Percentiles rank a stretch among this genome's conserved stretches.
phyloP scores from a whole-genome alignment of 495 filamentous ascomycete species.

The Penicillium daleae region DNA sequence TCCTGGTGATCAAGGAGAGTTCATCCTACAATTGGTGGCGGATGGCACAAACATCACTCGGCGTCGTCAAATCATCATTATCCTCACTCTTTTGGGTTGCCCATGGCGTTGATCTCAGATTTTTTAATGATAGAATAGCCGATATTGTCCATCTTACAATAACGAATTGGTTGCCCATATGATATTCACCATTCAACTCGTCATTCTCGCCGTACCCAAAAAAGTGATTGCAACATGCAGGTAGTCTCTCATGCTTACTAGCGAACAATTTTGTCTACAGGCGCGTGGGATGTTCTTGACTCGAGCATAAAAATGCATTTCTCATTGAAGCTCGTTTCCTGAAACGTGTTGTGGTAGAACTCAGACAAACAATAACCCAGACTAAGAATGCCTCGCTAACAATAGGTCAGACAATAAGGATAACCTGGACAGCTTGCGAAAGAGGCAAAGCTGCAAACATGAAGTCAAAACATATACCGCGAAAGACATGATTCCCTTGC shows the following conservation, averaged over 20 bases:
- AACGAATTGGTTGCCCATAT: not conserved
- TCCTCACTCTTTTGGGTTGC: not conserved
- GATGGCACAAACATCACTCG: constrained; percentile 2
- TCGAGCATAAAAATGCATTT: too few relatives aligned
- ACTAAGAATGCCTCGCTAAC: too few relatives aligned
- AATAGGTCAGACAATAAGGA: too few relatives aligned
- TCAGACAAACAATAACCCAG: too few relatives aligned
- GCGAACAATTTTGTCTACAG: not conserved
- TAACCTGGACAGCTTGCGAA: too few relatives aligned
- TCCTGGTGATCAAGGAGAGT: not conserved
- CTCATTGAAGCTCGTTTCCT: too few relatives aligned
- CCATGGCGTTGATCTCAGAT: not conserved
- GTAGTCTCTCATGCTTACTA: too few relatives aligned
- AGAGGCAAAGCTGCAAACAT: too few relatives aligned
- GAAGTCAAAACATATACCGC: constrained; percentile 21
- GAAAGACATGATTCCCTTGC: constrained; percentile 16
- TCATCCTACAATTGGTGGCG: not conserved
- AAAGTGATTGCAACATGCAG: too few relatives aligned
- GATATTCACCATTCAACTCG: not conserved
- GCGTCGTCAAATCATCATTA: constrained; percentile 3
- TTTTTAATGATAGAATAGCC: constrained; percentile 1
- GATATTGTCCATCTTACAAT: not conserved
- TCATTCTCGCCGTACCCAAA: not conserved
- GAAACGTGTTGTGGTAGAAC: too few relatives aligned
- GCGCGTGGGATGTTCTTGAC: too few relatives aligned